These are phyloP conservation scores for Myriosclerotinia curreyana DNA, from an alignment of 2,329 filamentous ascomycete species.

Conservation along the genomic window DNA sequence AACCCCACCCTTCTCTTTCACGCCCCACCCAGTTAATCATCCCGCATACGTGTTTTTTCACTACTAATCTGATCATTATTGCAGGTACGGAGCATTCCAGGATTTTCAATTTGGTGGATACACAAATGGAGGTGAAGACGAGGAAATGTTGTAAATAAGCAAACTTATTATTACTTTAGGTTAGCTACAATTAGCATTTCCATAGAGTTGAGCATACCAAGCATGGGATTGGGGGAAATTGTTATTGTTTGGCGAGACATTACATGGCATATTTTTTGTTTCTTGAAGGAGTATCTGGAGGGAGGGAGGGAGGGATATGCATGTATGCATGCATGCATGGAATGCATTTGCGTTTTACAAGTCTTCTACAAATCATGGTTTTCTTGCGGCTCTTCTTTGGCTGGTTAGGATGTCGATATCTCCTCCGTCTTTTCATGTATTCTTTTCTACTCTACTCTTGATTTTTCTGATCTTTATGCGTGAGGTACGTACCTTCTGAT, in stretches of 20 bases:
- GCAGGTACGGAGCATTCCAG: slow-evolving; percentile 32
- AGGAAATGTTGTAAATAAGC: slow-evolving; percentile 40
- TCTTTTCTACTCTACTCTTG: no score
- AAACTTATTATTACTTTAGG: slow-evolving; percentile 28
- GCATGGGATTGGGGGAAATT: slow-evolving; percentile 20
- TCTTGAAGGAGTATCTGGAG: slow-evolving; percentile 12
- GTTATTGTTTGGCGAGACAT: slow-evolving; percentile 16
- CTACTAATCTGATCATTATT: slow-evolving; percentile 4
- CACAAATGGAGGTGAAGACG: slow-evolving; percentile 34
- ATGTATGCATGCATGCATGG: slow-evolving; percentile 12
- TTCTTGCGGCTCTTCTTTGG: slow-evolving; percentile 31
- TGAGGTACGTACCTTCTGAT: slow-evolving; percentile 36
- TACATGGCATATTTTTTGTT: background rate
- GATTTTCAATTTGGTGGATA: slow-evolving; percentile 32
- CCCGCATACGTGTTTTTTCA: background rate
- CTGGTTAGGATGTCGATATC: slow-evolving; percentile 20
- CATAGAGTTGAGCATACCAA: slow-evolving; percentile 24
- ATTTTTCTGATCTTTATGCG: slow-evolving; percentile 20
- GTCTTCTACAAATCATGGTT: slow-evolving; percentile 2
- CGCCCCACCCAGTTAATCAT: background rate
- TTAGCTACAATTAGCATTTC: slow-evolving; percentile 32
- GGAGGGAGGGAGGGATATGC: background rate
- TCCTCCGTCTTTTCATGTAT: slow-evolving; percentile 26
- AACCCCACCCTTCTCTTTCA: slow-evolving; percentile 3
- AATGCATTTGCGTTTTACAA: slow-evolving; percentile 31